A percentile compares a stretch with the other conserved stretches of the same genome.
Evolutionary conservation across 75 land plant species (phyloP).

Genomic region (Isoetes taiwanensis): DNA sequence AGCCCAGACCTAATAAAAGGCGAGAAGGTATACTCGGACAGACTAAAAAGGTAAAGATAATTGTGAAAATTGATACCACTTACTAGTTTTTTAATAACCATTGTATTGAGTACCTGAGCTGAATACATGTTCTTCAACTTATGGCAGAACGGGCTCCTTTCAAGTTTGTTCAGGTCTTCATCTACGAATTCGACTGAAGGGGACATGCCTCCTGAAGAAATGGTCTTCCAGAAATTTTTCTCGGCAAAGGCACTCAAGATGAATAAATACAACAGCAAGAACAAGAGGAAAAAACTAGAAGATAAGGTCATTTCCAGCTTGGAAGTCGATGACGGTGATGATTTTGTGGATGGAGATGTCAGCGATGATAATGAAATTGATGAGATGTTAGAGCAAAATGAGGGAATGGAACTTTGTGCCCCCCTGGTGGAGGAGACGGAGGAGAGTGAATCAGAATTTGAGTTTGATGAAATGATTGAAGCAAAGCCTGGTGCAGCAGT

Average conservation of each 20-base stretch:
- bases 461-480: conserved; percentile 52
- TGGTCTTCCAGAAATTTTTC: conserved; percentile 88
- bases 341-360: conserved; percentile 38
- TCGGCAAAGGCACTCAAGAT: conserved; percentile 25
- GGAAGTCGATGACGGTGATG: conserved; percentile 11
- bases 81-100: not conserved
- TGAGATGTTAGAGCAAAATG: conserved; percentile 38
- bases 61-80: not conserved
- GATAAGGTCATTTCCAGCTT: conserved; percentile 34
- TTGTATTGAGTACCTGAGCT: not conserved
- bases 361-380: conserved; percentile 89
- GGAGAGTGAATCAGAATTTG: conserved; percentile 41
- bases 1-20: conserved; percentile 47
- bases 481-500: conserved; percentile 18
- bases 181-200: conserved; percentile 64
- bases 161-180: conserved; percentile 53
- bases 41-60: conserved; percentile 51
- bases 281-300: conserved; percentile 42
- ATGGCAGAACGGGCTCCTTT: conserved; percentile 35
- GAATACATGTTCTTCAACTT: conserved; percentile 11
- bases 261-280: conserved; percentile 40
- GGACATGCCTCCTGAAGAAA: conserved; percentile 92
- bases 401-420: conserved; percentile 9
- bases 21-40: conserved; percentile 46
- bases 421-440: not conserved